A percentile compares a stretch with the other conserved stretches of the same genome.
These are phyloP conservation scores for Tolypocladium endophyticum DNA, from an alignment of 2,329 filamentous ascomycete species.

Conservation along the genomic window DNA sequence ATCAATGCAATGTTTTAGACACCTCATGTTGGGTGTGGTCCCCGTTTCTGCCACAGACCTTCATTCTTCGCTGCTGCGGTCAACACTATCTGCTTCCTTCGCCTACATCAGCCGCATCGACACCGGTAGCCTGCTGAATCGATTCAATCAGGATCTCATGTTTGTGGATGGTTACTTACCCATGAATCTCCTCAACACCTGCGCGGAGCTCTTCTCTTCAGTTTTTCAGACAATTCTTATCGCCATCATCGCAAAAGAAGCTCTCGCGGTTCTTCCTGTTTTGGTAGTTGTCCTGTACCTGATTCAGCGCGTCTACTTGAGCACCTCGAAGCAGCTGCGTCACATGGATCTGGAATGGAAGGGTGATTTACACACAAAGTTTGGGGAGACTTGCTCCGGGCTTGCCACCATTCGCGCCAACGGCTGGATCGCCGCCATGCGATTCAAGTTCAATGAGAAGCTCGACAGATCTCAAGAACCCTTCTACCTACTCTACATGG, in stretches of 20 bases:
- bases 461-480: constrained; percentile 20
- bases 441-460: constrained; percentile 13
- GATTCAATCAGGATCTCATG: neutral
- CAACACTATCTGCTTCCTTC: neutral
- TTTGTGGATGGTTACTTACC: neutral
- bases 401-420: neutral
- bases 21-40: neutral
- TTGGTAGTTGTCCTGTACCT: neutral
- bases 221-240: neutral
- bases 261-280: neutral
- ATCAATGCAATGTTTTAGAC: neutral
- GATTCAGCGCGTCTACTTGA: neutral
- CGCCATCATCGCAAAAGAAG: neutral
- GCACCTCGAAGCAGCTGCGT: neutral
- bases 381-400: neutral
- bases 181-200: neutral
- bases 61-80: neutral
- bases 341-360: neutral
- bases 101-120: neutral
- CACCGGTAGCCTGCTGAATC: neutral
- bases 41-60: neutral
- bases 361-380: neutral
- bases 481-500: constrained; percentile 19
- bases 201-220: neutral
- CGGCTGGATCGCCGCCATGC: neutral